Percentiles rank a stretch among this genome's conserved stretches.
These are phyloP conservation scores for Drechmeria coniospora DNA, from an alignment of 2,329 filamentous ascomycete species.

Conservation along the genomic window DNA sequence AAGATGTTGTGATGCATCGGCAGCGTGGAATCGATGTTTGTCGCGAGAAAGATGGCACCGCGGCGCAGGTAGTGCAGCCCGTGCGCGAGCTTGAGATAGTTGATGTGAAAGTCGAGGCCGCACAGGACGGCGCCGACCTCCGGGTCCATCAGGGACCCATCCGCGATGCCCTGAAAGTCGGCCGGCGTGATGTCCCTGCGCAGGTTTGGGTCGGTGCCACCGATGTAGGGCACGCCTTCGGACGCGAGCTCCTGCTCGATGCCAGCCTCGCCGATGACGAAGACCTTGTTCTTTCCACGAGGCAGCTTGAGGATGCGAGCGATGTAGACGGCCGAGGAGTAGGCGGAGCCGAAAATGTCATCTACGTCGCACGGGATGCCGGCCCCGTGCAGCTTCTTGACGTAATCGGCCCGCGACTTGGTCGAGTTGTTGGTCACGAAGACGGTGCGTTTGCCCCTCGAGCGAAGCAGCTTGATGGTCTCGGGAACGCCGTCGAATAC, in stretches of 20 bases:
- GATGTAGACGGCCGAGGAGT: conserved; percentile 93
- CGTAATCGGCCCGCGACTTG: conserved; percentile 84
- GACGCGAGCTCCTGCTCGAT: conserved; percentile 77
- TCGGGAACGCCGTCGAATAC: conserved; percentile 75
- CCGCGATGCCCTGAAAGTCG: conserved; percentile 67
- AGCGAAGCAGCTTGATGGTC: conserved; percentile 68
- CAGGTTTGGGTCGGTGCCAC: conserved; percentile 68
- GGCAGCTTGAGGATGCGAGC: conserved; percentile 75
- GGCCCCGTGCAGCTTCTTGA: conserved; percentile 72
- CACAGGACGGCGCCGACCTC: conserved; percentile 81
- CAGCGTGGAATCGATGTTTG: conserved; percentile 82
- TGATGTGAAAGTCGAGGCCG: conserved; percentile 86
- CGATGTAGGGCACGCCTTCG: conserved; percentile 66
- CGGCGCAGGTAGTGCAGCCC: conserved; percentile 74
- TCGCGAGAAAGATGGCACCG: conserved; percentile 79
- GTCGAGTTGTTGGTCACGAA: conserved; percentile 99
- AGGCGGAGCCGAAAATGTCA: conserved; percentile 91
- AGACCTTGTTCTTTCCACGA: conserved; percentile 77
- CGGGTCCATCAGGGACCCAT: conserved; percentile 62
- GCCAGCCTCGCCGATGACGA: conserved; percentile 78
- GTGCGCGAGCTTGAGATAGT: conserved; percentile 79
- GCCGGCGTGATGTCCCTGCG: conserved; percentile 64
- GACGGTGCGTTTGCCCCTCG: conserved; percentile 76
- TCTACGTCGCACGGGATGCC: conserved; percentile 69
- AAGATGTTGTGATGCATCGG: conserved; percentile 73